Conservation (phyloP, 1,284 basidiomycete genomes). For the Hortiboletus rubellus region DNA sequence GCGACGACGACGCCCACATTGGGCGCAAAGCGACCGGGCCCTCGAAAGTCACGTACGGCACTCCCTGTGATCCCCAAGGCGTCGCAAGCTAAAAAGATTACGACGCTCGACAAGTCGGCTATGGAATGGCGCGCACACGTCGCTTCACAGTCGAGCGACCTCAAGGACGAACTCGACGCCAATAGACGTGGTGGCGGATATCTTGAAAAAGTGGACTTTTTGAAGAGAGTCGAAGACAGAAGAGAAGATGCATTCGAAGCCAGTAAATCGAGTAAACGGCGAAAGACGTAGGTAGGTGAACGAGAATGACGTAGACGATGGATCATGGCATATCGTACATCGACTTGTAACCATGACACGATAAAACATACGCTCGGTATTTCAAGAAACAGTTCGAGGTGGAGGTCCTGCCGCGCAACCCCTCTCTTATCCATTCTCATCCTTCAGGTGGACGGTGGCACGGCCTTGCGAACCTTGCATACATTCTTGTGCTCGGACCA, state of each 20-base stretch:
- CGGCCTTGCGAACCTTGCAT: slow-evolving; percentile 34
- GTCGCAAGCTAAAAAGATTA: slow-evolving; percentile 68
- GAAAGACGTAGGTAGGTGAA: slow-evolving; percentile 38
- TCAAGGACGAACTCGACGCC: slow-evolving; percentile 70
- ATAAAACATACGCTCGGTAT: neutral
- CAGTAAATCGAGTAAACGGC: slow-evolving; percentile 55
- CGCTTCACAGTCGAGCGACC: slow-evolving; percentile 41
- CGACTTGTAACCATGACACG: neutral
- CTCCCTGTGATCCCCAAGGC: slow-evolving; percentile 50
- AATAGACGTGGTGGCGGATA: slow-evolving; percentile 74
- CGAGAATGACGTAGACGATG: neutral
- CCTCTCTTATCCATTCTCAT: neutral
- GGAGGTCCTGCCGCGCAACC: neutral
- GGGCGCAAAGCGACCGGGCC: slow-evolving; percentile 51
- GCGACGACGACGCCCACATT: slow-evolving; percentile 6
- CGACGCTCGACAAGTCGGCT: slow-evolving; percentile 78
- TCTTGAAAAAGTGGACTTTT: slow-evolving; percentile 79
- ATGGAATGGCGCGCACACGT: slow-evolving; percentile 80
- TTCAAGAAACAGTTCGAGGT: neutral
- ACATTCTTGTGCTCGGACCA: slow-evolving; percentile 48
- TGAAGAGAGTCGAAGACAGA: slow-evolving; percentile 69
- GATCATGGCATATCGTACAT: slow-evolving; percentile 10
- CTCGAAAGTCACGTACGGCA: slow-evolving; percentile 61
- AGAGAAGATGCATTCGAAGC: slow-evolving; percentile 64
- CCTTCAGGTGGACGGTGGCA: neutral